These are phyloP conservation scores for Pseudogymnoascus sp. DNA, from an alignment of 2,329 filamentous ascomycete genomes.

Conservation along the genomic window DNA sequence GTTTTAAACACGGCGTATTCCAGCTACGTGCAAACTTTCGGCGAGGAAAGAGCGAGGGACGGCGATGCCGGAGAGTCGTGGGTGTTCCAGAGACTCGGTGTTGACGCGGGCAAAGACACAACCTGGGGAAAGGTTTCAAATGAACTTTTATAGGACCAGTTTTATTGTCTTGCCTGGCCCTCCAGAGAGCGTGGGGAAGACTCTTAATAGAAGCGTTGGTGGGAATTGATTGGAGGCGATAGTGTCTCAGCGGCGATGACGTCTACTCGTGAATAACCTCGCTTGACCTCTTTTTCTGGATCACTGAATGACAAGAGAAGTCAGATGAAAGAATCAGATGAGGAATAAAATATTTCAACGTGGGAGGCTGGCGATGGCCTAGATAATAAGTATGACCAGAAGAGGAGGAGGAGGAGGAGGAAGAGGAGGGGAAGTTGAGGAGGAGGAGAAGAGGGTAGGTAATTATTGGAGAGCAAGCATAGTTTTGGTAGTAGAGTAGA, in stretches of 20 bases:
- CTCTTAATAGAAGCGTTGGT: neutral
- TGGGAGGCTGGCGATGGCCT: conserved; percentile 26
- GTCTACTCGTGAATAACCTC: conserved; percentile 10
- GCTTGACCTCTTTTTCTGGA: neutral
- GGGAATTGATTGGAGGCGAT: conserved; percentile 4
- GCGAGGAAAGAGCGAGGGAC: conserved; percentile 13
- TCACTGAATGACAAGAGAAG: conserved; percentile 4
- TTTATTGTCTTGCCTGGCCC: conserved; percentile 22
- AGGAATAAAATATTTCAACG: conserved; percentile 7
- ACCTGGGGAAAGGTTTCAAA: conserved; percentile 21
- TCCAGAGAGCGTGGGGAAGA: conserved; percentile 16
- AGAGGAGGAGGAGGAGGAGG: conserved; percentile 12
- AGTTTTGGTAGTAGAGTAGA: neutral
- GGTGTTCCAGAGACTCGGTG: neutral
- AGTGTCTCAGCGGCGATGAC: conserved; percentile 4
- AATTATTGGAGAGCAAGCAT: neutral
- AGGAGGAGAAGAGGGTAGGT: neutral
- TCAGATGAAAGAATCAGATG: conserved; percentile 6
- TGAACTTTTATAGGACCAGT: conserved; percentile 23
- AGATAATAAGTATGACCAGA: conserved; percentile 18
- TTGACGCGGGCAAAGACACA: conserved; percentile 13
- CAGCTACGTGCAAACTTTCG: conserved; percentile 22
- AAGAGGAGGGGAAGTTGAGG: neutral
- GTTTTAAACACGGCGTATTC: conserved; percentile 25
- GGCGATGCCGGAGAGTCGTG: neutral